Evolutionary conservation across 106 monocot species (phyloP), one percentile per base, ranked within the genome.

Genomic region (Dendrobium catenatum): DNA sequence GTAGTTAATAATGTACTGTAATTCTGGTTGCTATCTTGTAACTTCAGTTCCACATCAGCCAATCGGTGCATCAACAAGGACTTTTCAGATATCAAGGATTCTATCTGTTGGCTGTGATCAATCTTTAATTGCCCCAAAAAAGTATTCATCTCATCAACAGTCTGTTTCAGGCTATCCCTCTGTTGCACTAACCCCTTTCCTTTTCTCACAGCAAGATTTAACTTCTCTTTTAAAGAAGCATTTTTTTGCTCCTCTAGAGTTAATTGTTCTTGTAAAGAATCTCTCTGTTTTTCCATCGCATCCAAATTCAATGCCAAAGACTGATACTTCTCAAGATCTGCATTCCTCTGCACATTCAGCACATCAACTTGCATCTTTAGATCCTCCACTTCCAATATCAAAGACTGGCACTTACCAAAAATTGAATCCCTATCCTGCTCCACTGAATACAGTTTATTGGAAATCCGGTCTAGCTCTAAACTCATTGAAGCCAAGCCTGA

Each of bases 181-280:
- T 99, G 98, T 79, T 99, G 98, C 78, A 99, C 91, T 48, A 99
- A 83, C 15, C 84, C 91, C 82, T 99, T 99, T 9, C 98, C 98
- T 90, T 99, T 99, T 81, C 95, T 91, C 64, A 99, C 95, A 81
- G 98, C 98, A 76, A 95, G 77, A 82, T 95, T 95, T 79, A 99
- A 79, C 81, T 99, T 99, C 77, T 99, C 98, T 88, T 86, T 95
- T 42, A 83, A 72, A 47, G 91, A 88, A 68, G 91, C 85, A 79
- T 79, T 86, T 68, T 84, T 91, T 66, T 95, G 90, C 86, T 86
- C 89, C 85, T 95, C 95, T 77, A 89, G 93, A 80, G 41, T 85
- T 67, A 99, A 82, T 77, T 93, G 84, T 54, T 90, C 93, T 82
- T 90, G 85, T 80, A 95, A 87, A 75, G 79, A 74, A 82, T 89